Evolutionary conservation across 805 yeast genomes (phyloP), one percentile per base, ranked within the genome.

Genomic region (Schwanniomyces sp.): DNA sequence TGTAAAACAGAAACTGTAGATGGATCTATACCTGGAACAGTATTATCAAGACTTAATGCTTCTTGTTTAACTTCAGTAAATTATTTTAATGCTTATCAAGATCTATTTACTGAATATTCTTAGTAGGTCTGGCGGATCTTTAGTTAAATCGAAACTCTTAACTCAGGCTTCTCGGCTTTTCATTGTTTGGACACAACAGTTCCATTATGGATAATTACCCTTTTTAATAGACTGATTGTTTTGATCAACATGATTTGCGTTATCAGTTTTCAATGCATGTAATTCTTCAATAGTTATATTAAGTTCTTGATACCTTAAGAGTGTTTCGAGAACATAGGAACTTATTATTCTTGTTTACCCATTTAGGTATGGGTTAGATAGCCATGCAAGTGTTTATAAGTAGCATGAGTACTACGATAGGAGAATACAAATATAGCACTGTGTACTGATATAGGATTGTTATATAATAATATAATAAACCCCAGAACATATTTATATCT

Each of bases 101-200:
- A 81, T 82, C 54, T 88, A 73, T 65, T 83, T 84, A 65, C 96
- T 96, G 63, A 90, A 85, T 67, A 83, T 83, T 68, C 96, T 81
- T 72, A 90, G 70, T 62, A 96, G 96, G 78, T 82, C 95, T 29
- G 96, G 90, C 96, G 96, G 90, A 47, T 88, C 86, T 75, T 91
- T 91, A 53, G 97, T 90, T 67, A 90, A 77, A 70, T 90, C 97
- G 63, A 88, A 40, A 91, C 91, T 5, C 92, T 85, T 71, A 86
- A 89, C 62, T 85, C 85, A 43, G 80, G 80, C 51, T 81, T 69
- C 67, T 85, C 78, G 50, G 96, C 90, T 69, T 90, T 51, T 86
- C 96, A 90, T 90, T 39, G 88, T 80, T 75, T 90, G 96, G 45
- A 90, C 70, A 69, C 86, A 88, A 52, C 81, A 82, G 30, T 91